Evolutionary conservation across 805 yeast genomes (phyloP).

Genomic region (Dipodascopsis uninucleata): DNA sequence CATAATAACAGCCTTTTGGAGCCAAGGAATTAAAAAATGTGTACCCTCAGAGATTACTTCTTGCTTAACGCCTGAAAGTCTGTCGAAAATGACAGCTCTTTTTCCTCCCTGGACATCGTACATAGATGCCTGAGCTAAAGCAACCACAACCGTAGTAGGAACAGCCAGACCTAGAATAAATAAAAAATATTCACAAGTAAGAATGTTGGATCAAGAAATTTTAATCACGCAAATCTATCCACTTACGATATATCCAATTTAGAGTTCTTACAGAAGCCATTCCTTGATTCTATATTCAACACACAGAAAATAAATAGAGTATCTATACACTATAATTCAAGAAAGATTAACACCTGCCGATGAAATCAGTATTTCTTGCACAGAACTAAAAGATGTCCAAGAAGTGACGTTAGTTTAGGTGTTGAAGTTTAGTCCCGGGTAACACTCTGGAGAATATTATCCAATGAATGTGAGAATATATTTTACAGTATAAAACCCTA

Average conservation of each 20-base stretch:
- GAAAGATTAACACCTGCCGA: too few species aligned
- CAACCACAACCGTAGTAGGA: slow-evolving; percentile 43
- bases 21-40: slow-evolving; percentile 93
- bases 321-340: too few species aligned
- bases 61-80: slow-evolving; percentile 82
- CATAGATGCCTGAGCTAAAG: slow-evolving; percentile 76
- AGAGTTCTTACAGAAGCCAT: slow-evolving; percentile 16
- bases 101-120: slow-evolving; percentile 96
- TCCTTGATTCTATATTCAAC: background rate
- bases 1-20: slow-evolving; percentile 82
- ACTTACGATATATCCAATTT: slow-evolving; percentile 24
- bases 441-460: too few species aligned
- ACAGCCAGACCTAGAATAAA: slow-evolving; percentile 31
- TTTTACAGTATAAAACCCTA: too few species aligned
- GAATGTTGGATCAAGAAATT: background rate
- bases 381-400: too few species aligned
- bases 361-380: too few species aligned
- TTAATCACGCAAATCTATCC: background rate
- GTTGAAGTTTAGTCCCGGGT: too few species aligned
- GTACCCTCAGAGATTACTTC: slow-evolving; percentile 95
- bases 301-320: background rate
- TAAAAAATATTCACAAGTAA: background rate
- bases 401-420: too few species aligned
- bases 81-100: slow-evolving; percentile 92
- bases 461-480: too few species aligned